phyloP scores from a whole-genome alignment of 2,329 filamentous ascomycete genomes.

The Aspergillus phoenicis region DNA sequence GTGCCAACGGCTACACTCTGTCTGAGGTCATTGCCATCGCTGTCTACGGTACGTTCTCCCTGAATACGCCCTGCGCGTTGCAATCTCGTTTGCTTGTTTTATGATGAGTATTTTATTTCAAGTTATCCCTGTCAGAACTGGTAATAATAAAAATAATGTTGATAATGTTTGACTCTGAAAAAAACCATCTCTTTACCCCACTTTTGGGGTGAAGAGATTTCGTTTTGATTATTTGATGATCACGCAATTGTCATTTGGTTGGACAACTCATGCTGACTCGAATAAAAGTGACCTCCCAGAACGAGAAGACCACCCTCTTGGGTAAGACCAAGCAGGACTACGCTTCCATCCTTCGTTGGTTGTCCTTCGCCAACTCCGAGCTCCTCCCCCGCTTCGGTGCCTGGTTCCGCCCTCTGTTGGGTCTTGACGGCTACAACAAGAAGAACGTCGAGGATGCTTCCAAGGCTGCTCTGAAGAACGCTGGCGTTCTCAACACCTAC shows the following conservation, averaged over 20 bases:
- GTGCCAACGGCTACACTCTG: constrained; percentile 86
- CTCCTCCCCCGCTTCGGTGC: constrained; percentile 70
- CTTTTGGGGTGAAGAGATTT: constrained; percentile 25
- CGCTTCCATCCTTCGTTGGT: constrained; percentile 96
- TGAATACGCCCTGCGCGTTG: constrained; percentile 19
- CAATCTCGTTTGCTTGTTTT: constrained; percentile 21
- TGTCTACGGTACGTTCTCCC: constrained; percentile 82
- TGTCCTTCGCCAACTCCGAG: constrained; percentile 95
- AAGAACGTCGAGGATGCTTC: constrained; percentile 83
- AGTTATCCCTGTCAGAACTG: constrained; percentile 99
- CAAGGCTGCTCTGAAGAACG: constrained; percentile 68
- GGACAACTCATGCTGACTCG: constrained; percentile 28
- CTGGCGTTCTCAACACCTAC: constrained; percentile 80
- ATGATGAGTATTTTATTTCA: constrained; percentile 74
- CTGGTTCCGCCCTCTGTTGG: constrained; percentile 87
- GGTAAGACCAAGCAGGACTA: constrained; percentile 99
- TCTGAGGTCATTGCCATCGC: constrained; percentile 92
- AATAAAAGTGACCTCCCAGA: constrained; percentile 86
- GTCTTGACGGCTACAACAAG: constrained; percentile 91
- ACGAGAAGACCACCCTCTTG: constrained; percentile 98
- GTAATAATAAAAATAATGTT: constrained; percentile 62
- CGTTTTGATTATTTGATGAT: constrained; percentile 16
- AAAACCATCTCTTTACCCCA: constrained; percentile 56
- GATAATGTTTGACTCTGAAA: constrained; percentile 76
- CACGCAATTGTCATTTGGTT: constrained; percentile 17